Evolutionary conservation across 371 early-diverging fungal species (phyloP).

Genomic region (Rhizomucor miehei): DNA sequence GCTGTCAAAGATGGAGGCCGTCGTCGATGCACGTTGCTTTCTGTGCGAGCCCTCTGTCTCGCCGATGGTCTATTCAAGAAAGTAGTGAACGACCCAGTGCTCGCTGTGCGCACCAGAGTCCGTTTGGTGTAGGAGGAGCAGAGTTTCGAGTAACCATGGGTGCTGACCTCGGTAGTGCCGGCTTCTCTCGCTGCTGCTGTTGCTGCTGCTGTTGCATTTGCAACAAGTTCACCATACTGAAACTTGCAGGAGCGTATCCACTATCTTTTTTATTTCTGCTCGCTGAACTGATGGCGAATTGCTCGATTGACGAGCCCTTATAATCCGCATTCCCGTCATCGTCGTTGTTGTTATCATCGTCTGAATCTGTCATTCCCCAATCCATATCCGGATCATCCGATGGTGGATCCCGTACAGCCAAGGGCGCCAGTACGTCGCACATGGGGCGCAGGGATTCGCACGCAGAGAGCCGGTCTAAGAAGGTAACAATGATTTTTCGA

Average conservation of each 20-base stretch:
- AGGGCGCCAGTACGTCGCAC: conserved; percentile 37
- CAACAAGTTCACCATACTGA: neutral
- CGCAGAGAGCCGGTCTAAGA: conserved; percentile 39
- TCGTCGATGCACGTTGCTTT: neutral
- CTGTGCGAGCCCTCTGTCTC: too few species aligned
- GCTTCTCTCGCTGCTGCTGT: too few species aligned
- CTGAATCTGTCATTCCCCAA: conserved; percentile 39
- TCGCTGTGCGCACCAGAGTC: conserved; percentile 10
- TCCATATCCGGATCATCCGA: conserved; percentile 38
- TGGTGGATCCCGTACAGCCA: conserved; percentile 40
- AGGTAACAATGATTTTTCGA: conserved; percentile 41
- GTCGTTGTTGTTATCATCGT: conserved; percentile 7
- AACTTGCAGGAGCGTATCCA: conserved; percentile 24
- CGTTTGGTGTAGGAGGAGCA: neutral
- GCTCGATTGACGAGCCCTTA: neutral
- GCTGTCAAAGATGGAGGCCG: conserved; percentile 7
- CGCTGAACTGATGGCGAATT: neutral
- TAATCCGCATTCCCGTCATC: conserved; percentile 7
- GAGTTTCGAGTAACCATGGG: neutral
- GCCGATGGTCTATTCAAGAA: neutral
- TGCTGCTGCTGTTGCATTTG: neutral
- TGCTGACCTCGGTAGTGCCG: conserved; percentile 21
- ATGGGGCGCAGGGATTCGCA: conserved; percentile 36
- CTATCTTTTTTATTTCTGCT: conserved; percentile 40
- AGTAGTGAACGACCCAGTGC: conserved; percentile 10